Base-by-base conservation (phyloP, 495 filamentous ascomycete genomes). In the Hypomontagnella monticulosa region DNA sequence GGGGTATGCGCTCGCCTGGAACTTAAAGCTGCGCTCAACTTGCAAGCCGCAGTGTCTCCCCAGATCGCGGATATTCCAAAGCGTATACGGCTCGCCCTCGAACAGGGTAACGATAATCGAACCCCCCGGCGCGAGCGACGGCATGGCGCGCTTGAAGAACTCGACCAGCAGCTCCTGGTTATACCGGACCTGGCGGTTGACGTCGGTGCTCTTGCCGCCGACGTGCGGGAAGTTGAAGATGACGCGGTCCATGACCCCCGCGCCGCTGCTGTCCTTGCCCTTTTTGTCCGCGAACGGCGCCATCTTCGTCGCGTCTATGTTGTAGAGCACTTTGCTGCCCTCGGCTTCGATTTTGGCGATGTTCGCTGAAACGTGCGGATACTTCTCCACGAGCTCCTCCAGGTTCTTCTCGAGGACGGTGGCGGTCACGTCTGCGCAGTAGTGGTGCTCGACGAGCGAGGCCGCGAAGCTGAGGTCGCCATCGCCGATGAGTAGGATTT, bases 171-270 rank as follows among this genome's bases (percentile, higher is more conserved):
- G 81, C 71, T 93, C 90, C 77, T 98, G 95, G 72, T 99, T 98
- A 66, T 88, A 83, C 33, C 95, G 87, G 10, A 97, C 93, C 78
- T 99, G 95, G 14, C 95, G 82, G 77, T 97, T 96, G 48, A 97
- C 91, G 77, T 99, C 95, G 42, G 87, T 98, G 43, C 86, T 90
- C 63, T 93, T 86, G 6, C 95, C 95, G 50, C 95, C 95, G 1
- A 96, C 89, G 76, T 99, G 95, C 44, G 95, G 95, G 77, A 99
- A 99, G 80, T 97, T 96, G 83, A 97, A 99, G 46, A 92, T 84
- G 48, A 97, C 87, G 34, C 85, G 78, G 73, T 96, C 89, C 80
- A 88, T 94, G 2, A 76, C 77, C 9, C 81, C 85, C 8, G 61
- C 15, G 61, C 67, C 61, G 68, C 76, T 16, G 61, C 67, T 61